Base-by-base conservation (phyloP, 176 grass and related monocot genomes). In the Oryza punctata region DNA sequence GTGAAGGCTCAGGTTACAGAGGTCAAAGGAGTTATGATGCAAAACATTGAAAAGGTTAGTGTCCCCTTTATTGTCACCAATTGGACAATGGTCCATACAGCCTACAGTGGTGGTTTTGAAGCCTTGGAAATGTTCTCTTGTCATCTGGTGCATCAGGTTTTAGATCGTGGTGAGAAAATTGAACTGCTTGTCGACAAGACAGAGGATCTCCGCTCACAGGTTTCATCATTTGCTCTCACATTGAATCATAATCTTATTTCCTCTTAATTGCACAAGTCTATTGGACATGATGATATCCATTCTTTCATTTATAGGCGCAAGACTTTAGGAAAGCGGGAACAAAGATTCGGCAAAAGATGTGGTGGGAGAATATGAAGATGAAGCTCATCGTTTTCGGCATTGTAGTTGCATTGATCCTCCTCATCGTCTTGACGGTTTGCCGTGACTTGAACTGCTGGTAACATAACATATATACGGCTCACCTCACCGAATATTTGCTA, bases 21-120 rank as follows among this genome's bases (percentile, higher is more conserved):
- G 84, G 94, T 97, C 18, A 97, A 97, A 41, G 94, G 94, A 52
- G 94, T 97, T 6, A 97, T 97, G 94, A 97, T 97, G 94, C 91
- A 97, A 91, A 97, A 97, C 47, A 97, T 97, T 0, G 94, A 97
- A 73, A 97, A 97, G 89, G 94, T 91, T 47, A 12, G 46, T 28
- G 19, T 87, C 16, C 13, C 23, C 54, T 76, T 45, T 78, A 21
- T n/a, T 57, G 10, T 19, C 28, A 63, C 18, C 28, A 69, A 7
- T 76, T 46, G 15, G 74, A 19, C 50, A 47, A 8, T 37, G 29
- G 72, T 43, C 24, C 15, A 21, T n/a, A 14, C 1, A 19, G 4
- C 38, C 8, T 18, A 37, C 21, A 3, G 19, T 4, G 4, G 13
- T 38, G 32, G 25, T 57, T 80, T n/a, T 67, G 29, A 69, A 65